Percentiles rank a stretch among this genome's conserved stretches.
Conservation (phyloP, 2,329 filamentous ascomycete species). For the Sclerotinia subarctica region DNA sequence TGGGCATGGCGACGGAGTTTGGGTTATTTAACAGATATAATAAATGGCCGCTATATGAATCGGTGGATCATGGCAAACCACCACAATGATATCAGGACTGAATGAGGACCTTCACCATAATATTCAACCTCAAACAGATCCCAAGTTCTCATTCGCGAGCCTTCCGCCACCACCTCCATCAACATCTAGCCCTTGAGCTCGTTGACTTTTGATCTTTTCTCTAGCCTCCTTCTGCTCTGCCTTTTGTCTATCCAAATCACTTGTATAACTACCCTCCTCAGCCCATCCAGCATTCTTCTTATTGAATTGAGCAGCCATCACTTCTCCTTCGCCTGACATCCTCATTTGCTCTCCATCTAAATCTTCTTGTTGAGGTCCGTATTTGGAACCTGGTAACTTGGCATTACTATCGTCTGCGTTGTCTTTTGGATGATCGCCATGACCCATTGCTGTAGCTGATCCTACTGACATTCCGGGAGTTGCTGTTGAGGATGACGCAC, state of each 20-base stretch:
- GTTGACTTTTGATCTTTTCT: slow-evolving; percentile 33
- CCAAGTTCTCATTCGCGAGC: slow-evolving; percentile 34
- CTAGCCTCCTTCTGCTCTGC: slow-evolving; percentile 36
- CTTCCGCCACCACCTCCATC: slow-evolving; percentile 36
- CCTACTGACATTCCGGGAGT: slow-evolving; percentile 33
- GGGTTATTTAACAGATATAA: slow-evolving; percentile 25
- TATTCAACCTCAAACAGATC: slow-evolving; percentile 27
- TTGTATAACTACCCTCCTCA: slow-evolving; percentile 35
- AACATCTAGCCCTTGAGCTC: slow-evolving; percentile 32
- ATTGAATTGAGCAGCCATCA: slow-evolving; percentile 36
- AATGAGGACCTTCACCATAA: not conserved
- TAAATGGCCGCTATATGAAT: slow-evolving; percentile 18
- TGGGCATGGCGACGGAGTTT: slow-evolving; percentile 38
- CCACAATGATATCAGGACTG: not conserved
- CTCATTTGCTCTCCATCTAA: slow-evolving; percentile 38
- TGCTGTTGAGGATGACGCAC: slow-evolving; percentile 26
- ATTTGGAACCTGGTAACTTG: slow-evolving; percentile 27
- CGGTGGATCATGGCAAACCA: slow-evolving; percentile 17
- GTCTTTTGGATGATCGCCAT: slow-evolving; percentile 36
- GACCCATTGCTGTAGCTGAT: slow-evolving; percentile 36
- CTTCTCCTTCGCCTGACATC: slow-evolving; percentile 35
- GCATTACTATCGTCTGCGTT: slow-evolving; percentile 35
- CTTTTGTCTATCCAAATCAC: slow-evolving; percentile 37
- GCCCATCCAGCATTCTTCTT: slow-evolving; percentile 39
- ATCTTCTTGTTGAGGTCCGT: slow-evolving; percentile 37